phyloP scores from a whole-genome alignment of 2,329 filamentous ascomycete genomes.

The Talaromyces sp. region DNA sequence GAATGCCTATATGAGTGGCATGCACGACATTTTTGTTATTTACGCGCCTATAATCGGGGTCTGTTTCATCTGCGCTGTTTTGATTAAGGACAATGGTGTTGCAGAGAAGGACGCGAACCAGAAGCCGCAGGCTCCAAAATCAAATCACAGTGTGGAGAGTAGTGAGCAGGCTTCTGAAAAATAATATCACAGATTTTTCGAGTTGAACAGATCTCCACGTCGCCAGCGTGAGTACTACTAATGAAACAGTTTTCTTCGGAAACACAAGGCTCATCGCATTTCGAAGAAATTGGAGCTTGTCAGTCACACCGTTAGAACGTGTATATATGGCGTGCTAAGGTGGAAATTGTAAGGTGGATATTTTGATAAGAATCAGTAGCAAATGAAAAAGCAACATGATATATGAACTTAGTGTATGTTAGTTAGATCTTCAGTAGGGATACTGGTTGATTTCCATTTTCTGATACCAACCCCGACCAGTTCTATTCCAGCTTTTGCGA shows the following conservation, averaged over 20 bases:
- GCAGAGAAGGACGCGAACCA: constrained; percentile 2
- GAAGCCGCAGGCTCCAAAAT: background rate
- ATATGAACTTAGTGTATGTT: no score
- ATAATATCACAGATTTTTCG: background rate
- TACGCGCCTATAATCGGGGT: constrained; percentile 5
- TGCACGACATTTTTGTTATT: constrained; percentile 6
- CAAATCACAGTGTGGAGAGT: background rate
- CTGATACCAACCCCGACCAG: no score
- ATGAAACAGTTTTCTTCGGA: background rate
- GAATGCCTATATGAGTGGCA: constrained; percentile 3
- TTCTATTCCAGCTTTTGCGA: no score
- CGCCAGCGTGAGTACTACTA: no score
- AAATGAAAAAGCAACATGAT: no score
- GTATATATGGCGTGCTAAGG: no score
- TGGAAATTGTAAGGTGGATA: no score
- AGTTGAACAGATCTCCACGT: background rate
- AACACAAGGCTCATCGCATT: background rate
- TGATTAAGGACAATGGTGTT: constrained; percentile 5
- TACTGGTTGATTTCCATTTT: no score
- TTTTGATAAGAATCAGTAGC: no score
- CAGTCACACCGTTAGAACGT: no score
- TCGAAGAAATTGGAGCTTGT: background rate
- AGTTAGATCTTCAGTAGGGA: no score
- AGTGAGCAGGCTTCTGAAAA: background rate
- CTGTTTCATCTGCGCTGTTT: constrained; percentile 3